A percentile compares a stretch with the other conserved stretches of the same genome.
These are phyloP conservation scores for Penicillium concentricum DNA, from an alignment of 2,329 filamentous ascomycete species.

Conservation along the genomic window DNA sequence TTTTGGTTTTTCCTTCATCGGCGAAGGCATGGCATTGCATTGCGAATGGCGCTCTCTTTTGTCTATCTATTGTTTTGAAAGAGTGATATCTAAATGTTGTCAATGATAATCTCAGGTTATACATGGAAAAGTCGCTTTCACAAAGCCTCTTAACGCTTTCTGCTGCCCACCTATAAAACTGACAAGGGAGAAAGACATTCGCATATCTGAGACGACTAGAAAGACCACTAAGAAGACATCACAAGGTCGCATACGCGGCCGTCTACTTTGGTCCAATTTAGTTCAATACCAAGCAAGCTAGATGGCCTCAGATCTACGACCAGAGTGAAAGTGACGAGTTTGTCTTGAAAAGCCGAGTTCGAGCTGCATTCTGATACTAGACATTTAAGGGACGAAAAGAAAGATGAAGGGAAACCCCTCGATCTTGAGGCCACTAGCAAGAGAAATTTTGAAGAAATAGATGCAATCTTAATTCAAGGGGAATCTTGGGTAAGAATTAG, in stretches of 20 bases:
- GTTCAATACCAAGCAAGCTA: not conserved
- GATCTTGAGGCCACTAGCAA: not conserved
- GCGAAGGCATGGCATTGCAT: slow-evolving; percentile 16
- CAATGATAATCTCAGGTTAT: not conserved
- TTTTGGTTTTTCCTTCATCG: not conserved
- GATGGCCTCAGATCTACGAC: not conserved
- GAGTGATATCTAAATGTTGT: slow-evolving; percentile 3
- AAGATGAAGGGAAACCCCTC: not conserved
- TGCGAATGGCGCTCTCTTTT: slow-evolving; percentile 18
- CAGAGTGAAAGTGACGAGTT: not conserved
- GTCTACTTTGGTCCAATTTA: not conserved
- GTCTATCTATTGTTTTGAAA: slow-evolving; percentile 1
- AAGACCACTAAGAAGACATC: too few species aligned
- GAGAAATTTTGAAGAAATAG: not conserved
- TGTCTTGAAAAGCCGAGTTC: not conserved
- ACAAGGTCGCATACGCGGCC: too few species aligned
- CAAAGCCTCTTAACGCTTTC: too few species aligned
- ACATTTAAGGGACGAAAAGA: not conserved
- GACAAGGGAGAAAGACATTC: too few species aligned
- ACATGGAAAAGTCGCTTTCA: too few species aligned
- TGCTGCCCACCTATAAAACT: too few species aligned
- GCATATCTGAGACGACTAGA: too few species aligned
- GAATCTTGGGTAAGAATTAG: slow-evolving; percentile 22
- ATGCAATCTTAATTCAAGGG: slow-evolving; percentile 19
- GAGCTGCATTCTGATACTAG: not conserved